Base-by-base conservation (phyloP, 2,329 filamentous ascomycete genomes). In the Curvularia sp. region DNA sequence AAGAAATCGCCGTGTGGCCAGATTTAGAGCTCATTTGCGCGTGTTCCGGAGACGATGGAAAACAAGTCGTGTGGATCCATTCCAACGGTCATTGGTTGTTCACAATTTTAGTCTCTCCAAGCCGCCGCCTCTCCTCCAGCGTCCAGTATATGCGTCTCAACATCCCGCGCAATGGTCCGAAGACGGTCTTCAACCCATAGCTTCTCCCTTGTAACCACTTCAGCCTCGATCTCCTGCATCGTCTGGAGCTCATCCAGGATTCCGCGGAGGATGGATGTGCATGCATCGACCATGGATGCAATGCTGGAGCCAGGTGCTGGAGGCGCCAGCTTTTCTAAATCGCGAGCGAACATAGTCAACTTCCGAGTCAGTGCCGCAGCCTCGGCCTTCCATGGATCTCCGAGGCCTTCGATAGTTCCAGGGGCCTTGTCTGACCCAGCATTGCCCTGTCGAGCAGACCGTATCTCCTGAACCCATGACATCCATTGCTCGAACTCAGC, bases 171-270 rank as follows among this genome's bases (percentile, higher is more conserved):
- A 31, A 76, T 75, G 9, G 53, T 60, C 38, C 64, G 58, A 33
- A 77, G 63, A 12, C 70, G 64, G n/a, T 57, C 61, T 57, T 78
- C 76, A 7, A 79, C 69, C 72, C 75, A 78, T 24, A 65, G 59
- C 58, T 70, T 71, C 58, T 78, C 77, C 38, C 57, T 65, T n/a
- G 55, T 52, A 9, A 74, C 70, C 4, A 77, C 67, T 30, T 67
- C 68, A 13, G 43, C 50, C 59, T 78, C 74, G 12, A 78, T 68
- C 15, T 49, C 63, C 55, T 69, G 67, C 71, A 79, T 77, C 5
- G 63, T 55, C 15, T 66, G 63, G 61, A 79, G 55, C 60, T 78
- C 77, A 15, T 70, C 66, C 50, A 73, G 55, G 9, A 77, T 66
- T 18, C 72, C 74, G 0, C 52, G 51, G 26, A 78, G 58, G 41